Conservation (phyloP, 2,329 filamentous ascomycete species). For the Karstenula rhodostoma region DNA sequence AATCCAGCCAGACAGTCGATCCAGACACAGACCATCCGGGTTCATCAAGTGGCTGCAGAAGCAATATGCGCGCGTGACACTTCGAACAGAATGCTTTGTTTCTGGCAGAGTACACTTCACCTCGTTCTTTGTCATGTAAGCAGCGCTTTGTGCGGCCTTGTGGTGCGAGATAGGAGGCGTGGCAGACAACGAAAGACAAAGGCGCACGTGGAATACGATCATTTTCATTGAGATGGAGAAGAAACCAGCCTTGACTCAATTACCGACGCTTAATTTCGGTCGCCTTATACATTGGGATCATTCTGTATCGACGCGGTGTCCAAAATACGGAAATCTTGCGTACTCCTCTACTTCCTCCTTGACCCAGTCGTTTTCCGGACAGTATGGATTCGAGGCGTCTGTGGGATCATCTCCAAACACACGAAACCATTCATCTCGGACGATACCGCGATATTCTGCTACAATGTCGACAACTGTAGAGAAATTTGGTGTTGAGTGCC, state of each 20-base stretch:
- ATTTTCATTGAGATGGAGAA: background rate
- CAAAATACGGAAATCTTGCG: background rate
- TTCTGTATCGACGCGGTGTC: background rate
- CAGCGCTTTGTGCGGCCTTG: background rate
- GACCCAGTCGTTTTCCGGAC: background rate
- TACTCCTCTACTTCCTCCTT: background rate
- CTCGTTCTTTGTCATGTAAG: background rate
- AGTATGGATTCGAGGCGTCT: background rate
- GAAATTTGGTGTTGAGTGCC: background rate
- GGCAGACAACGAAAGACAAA: background rate
- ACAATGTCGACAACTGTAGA: background rate
- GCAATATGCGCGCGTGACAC: background rate
- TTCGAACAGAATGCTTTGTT: background rate
- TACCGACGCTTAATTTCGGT: background rate
- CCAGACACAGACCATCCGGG: background rate
- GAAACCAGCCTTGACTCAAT: background rate
- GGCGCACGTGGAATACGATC: background rate
- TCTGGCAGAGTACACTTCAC: background rate
- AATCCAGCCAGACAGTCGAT: background rate
- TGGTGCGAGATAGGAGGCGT: background rate
- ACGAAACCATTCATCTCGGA: background rate
- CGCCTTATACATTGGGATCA: background rate
- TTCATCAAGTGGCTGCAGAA: background rate
- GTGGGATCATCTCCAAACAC: background rate
- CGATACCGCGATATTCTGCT: background rate